Evolutionary conservation across 192 early-diverging fungal genomes (phyloP).

Genomic region (Coemansia erecta): DNA sequence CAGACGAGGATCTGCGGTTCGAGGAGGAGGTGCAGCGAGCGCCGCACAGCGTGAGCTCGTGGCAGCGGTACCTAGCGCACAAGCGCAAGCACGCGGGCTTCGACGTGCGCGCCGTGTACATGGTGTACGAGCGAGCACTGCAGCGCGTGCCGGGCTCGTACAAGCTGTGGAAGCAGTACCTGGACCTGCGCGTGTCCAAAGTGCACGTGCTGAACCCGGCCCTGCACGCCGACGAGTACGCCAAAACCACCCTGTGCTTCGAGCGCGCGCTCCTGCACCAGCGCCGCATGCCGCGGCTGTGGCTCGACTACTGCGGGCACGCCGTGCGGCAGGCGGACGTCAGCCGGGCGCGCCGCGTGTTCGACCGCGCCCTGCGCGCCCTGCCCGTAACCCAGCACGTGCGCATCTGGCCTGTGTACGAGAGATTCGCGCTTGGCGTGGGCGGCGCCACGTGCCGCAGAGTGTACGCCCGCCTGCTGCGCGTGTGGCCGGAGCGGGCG

Average conservation of each 20-base stretch:
- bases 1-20: conserved; percentile 49
- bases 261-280: conserved; percentile 85
- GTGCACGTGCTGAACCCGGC: conserved; percentile 56
- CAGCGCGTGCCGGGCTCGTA: conserved; percentile 88
- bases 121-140: conserved; percentile 88
- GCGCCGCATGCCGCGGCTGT: conserved; percentile 96
- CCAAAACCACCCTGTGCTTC: conserved; percentile 71
- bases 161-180: conserved; percentile 91
- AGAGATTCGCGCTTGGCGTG: conserved; percentile 71
- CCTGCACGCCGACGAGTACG: conserved; percentile 60
- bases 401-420: conserved; percentile 85
- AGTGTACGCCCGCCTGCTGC: conserved; percentile 79
- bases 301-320: conserved; percentile 76
- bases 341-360: conserved; percentile 73
- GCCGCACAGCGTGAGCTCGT: conserved; percentile 70
- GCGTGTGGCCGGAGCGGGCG: conserved; percentile 75
- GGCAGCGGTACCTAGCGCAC: conserved; percentile 90
- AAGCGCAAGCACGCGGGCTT: conserved; percentile 56
- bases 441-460: conserved; percentile 81
- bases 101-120: conserved; percentile 38
- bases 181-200: conserved; percentile 60
- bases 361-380: conserved; percentile 85
- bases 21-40: conserved; percentile 69
- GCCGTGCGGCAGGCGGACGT: conserved; percentile 65
- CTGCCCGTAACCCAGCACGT: conserved; percentile 92